A percentile compares a stretch with the other conserved stretches of the same genome.
These are phyloP conservation scores for Bathelium albidoporum DNA, from an alignment of 495 filamentous ascomycete species.

Conservation along the genomic window DNA sequence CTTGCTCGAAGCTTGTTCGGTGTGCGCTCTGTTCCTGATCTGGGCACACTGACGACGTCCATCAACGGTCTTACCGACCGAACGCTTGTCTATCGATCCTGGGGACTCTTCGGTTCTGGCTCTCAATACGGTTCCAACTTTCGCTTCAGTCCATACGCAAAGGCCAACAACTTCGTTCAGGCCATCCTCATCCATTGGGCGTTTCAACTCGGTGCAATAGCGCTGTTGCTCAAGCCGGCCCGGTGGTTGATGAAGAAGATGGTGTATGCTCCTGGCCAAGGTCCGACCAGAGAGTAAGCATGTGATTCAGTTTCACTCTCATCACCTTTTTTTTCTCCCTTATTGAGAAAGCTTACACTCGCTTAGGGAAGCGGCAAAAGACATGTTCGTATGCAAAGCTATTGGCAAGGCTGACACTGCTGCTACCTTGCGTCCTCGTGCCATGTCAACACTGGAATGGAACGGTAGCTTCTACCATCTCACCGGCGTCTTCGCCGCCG, in stretches of 20 bases:
- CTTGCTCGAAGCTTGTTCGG: constrained; percentile 44
- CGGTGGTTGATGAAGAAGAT: constrained; percentile 44
- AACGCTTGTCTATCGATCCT: constrained; percentile 62
- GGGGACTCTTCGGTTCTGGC: constrained; percentile 57
- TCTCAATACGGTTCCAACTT: constrained; percentile 64
- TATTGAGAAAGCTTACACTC: neutral
- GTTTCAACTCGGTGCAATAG: constrained; percentile 39
- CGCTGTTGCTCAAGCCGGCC: constrained; percentile 46
- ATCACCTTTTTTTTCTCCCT: too few relatives aligned
- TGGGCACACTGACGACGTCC: constrained; percentile 58
- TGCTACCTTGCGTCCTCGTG: constrained; percentile 36
- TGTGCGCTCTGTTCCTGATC: constrained; percentile 47
- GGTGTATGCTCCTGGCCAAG: constrained; percentile 57
- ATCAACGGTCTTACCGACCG: constrained; percentile 49
- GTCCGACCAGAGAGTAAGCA: constrained; percentile 51
- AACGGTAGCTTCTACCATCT: constrained; percentile 57
- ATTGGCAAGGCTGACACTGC: constrained; percentile 36
- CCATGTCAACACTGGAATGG: constrained; percentile 48
- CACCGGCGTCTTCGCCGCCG: constrained; percentile 55
- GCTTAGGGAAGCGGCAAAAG: constrained; percentile 18
- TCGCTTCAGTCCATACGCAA: constrained; percentile 57
- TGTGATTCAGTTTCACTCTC: constrained; percentile 17
- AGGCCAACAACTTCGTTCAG: constrained; percentile 46
- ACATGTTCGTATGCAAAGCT: constrained; percentile 52
- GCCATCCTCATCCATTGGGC: constrained; percentile 50